These are phyloP conservation scores for Eutrema salsugineum DNA, from an alignment of 441 rosid species.

Conservation along the genomic window DNA sequence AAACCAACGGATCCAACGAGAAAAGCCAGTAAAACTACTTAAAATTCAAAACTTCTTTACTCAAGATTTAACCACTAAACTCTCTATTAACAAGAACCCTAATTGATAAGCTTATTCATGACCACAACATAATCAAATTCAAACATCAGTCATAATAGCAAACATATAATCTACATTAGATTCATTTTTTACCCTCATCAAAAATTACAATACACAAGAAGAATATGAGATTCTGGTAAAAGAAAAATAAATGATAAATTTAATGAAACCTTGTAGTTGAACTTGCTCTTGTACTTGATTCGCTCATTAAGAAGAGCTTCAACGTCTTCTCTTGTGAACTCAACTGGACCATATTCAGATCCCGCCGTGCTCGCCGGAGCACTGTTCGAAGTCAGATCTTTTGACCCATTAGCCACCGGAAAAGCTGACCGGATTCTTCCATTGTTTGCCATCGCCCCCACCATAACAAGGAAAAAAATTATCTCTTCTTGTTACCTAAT, in stretches of 20 bases:
- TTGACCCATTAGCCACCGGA: constrained; percentile 61
- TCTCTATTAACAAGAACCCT: neutral
- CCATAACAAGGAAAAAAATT: constrained; percentile 38
- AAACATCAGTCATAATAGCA: neutral
- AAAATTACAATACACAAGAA: neutral
- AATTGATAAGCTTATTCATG: neutral
- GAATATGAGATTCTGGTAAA: neutral
- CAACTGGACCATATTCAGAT: constrained; percentile 60
- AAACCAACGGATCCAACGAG: constrained; percentile 25
- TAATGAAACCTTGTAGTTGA: constrained; percentile 58
- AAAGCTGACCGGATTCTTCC: constrained; percentile 72
- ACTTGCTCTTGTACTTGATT: constrained; percentile 65
- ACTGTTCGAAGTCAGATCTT: constrained; percentile 60
- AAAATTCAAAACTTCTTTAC: neutral
- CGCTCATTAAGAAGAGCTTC: constrained; percentile 55
- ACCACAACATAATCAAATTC: constrained; percentile 9
- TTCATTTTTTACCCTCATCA: neutral
- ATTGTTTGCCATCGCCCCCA: constrained; percentile 66
- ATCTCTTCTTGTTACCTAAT: constrained; percentile 8
- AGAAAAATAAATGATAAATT: neutral
- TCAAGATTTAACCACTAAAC: constrained; percentile 5
- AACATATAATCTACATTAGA: neutral
- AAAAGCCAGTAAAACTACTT: constrained; percentile 8
- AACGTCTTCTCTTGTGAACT: constrained; percentile 65
- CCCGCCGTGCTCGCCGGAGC: constrained; percentile 71